phyloP scores from a whole-genome alignment of 495 filamentous ascomycete species.

The Alectoria sarmentosa region DNA sequence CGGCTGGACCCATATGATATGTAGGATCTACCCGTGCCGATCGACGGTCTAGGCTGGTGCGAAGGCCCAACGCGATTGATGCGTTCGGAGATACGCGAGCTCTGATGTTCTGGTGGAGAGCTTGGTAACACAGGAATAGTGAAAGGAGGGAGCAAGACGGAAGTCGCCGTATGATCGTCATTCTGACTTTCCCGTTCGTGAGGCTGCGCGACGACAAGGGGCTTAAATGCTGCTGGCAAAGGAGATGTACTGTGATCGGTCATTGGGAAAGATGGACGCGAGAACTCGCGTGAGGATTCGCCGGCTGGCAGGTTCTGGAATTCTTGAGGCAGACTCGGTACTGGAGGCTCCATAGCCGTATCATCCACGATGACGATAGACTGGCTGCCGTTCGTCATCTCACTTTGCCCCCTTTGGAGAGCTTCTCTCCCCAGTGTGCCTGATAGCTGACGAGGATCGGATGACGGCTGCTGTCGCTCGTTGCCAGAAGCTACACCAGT shows the following conservation, averaged over 20 bases:
- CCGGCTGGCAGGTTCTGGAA: slow-evolving; percentile 6
- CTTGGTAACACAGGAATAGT: slow-evolving; percentile 7
- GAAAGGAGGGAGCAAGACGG: slow-evolving; percentile 17
- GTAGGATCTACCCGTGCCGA: slow-evolving; percentile 19
- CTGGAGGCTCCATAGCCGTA: slow-evolving; percentile 25
- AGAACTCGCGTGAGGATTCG: slow-evolving; percentile 6
- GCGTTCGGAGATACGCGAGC: not conserved
- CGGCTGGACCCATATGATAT: slow-evolving; percentile 21
- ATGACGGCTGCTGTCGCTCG: slow-evolving; percentile 21
- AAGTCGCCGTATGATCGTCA: slow-evolving; percentile 12
- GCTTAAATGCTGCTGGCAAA: slow-evolving; percentile 6
- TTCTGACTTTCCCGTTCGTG: not conserved
- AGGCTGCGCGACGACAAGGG: slow-evolving; percentile 2
- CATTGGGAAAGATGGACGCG: slow-evolving; percentile 5
- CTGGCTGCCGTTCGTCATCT: slow-evolving; percentile 68
- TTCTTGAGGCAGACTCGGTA: slow-evolving; percentile 23
- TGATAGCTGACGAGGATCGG: slow-evolving; percentile 22
- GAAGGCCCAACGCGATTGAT: slow-evolving; percentile 2
- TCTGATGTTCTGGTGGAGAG: slow-evolving; percentile 5
- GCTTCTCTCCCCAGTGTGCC: slow-evolving; percentile 23
- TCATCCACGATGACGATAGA: slow-evolving; percentile 87
- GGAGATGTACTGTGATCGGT: slow-evolving; percentile 9
- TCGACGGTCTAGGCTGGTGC: slow-evolving; percentile 14
- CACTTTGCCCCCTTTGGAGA: slow-evolving; percentile 42
- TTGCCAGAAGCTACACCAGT: slow-evolving; percentile 19